These are phyloP conservation scores for Botrytis deweyae DNA, from an alignment of 2,329 filamentous ascomycete genomes.

Conservation along the genomic window DNA sequence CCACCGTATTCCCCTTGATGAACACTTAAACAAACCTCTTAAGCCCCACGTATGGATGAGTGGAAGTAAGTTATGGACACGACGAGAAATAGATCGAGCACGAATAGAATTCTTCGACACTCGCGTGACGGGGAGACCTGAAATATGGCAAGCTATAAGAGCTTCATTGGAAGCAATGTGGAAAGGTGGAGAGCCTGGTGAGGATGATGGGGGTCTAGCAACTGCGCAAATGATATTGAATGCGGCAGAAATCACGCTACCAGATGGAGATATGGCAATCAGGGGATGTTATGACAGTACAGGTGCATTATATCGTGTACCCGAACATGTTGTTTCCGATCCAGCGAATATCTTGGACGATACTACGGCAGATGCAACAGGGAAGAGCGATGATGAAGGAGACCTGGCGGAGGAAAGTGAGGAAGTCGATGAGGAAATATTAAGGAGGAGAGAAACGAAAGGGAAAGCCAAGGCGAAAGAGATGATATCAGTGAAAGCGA, in stretches of 20 bases:
- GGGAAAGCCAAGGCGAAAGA: constrained; percentile 37
- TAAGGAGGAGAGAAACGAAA: constrained; percentile 51
- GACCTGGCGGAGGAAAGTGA: constrained; percentile 30
- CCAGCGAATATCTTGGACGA: constrained; percentile 22
- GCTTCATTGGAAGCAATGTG: constrained; percentile 68
- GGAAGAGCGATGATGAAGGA: constrained; percentile 31
- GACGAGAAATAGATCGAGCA: constrained; percentile 65
- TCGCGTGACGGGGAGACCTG: constrained; percentile 70
- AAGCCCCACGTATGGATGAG: constrained; percentile 65
- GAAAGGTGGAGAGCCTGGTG: constrained; percentile 42
- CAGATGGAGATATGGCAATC: constrained; percentile 69
- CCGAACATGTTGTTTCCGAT: constrained; percentile 67
- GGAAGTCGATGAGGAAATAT: constrained; percentile 43
- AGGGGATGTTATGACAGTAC: constrained; percentile 67
- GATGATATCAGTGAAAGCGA: constrained; percentile 31
- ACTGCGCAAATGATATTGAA: constrained; percentile 80
- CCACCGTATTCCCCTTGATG: constrained; percentile 47
- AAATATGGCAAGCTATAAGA: constrained; percentile 78
- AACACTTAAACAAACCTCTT: constrained; percentile 71
- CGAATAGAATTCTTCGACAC: constrained; percentile 88
- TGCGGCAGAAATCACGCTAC: constrained; percentile 73
- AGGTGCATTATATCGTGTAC: constrained; percentile 68
- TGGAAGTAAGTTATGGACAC: constrained; percentile 66
- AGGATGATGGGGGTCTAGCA: constrained; percentile 47
- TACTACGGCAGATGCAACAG: constrained; percentile 37